Evolutionary conservation across 305 asterid genomes (phyloP).

Genomic region (Salvia sclarea): DNA sequence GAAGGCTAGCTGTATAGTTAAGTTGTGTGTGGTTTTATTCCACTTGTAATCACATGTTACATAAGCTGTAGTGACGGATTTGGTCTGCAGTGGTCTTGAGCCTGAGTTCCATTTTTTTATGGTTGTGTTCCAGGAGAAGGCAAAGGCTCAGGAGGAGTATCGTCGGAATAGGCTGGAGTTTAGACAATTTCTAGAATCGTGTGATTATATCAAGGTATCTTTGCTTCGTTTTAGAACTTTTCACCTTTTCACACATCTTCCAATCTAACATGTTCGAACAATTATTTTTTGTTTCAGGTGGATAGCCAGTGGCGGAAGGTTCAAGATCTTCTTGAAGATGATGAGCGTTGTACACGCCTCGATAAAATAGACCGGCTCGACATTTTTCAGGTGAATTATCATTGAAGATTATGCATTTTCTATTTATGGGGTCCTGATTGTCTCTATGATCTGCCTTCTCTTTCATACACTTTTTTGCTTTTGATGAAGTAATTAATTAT

Average conservation of each 20-base stretch:
- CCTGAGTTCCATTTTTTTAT: conserved; percentile 14
- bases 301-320: conserved; percentile 99
- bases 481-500: conserved; percentile 19
- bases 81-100: conserved; percentile 17
- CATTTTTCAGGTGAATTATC: conserved; percentile 72
- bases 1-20: neutral
- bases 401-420: conserved; percentile 25
- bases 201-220: conserved; percentile 80
- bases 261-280: conserved; percentile 9
- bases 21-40: conserved; percentile 4
- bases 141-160: conserved; percentile 89
- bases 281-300: conserved; percentile 49
- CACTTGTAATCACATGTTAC: conserved; percentile 21
- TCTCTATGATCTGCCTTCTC: conserved; percentile 19
- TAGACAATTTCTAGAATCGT: conserved; percentile 81
- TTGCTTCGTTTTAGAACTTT: conserved; percentile 21
- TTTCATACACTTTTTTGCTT: conserved; percentile 21
- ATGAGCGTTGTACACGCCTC: conserved; percentile 88
- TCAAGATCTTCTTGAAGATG: conserved; percentile 92
- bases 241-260: conserved; percentile 17
- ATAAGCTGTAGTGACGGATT: conserved; percentile 3
- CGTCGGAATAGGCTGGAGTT: conserved; percentile 71
- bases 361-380: conserved; percentile 90
- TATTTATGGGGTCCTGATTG: conserved; percentile 8
- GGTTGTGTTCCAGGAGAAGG: conserved; percentile 68